These are phyloP conservation scores for Eimeria zaria DNA, from an alignment of 169 alveolate genomes.

Conservation along the genomic window DNA sequence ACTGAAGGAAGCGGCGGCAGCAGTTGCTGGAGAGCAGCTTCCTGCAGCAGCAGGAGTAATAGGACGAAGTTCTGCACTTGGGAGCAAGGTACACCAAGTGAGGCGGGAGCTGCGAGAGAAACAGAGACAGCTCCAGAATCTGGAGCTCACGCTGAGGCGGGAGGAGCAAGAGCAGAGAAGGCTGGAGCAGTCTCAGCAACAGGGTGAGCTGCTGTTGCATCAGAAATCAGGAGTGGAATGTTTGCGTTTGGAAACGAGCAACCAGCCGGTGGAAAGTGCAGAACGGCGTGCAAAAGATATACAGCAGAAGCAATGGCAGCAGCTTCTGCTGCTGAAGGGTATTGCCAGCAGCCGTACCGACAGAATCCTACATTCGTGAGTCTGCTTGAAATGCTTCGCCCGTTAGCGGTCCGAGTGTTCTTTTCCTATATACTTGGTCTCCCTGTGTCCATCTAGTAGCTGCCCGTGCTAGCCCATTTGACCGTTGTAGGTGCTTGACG, in stretches of 20 bases:
- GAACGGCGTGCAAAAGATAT: neutral
- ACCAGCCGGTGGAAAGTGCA: neutral
- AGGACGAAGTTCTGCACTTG: neutral
- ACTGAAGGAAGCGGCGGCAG: conserved; percentile 30
- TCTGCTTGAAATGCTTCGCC: neutral
- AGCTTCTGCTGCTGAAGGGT: conserved; percentile 49
- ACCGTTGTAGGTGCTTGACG: neutral
- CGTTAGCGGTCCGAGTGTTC: neutral
- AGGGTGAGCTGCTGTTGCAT: conserved; percentile 18
- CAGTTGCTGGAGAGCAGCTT: conserved; percentile 3
- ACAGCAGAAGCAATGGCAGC: conserved; percentile 57
- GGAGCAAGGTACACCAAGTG: neutral
- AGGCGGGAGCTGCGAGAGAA: conserved; percentile 21
- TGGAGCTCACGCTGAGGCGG: conserved; percentile 25
- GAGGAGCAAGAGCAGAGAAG: conserved; percentile 45
- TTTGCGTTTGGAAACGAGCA: neutral
- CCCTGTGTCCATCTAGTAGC: neutral
- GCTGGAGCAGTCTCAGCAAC: conserved; percentile 19
- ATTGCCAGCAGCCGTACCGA: conserved; percentile 73
- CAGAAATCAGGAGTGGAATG: neutral
- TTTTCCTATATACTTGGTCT: neutral
- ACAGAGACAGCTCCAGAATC: conserved; percentile 46
- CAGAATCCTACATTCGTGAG: conserved; percentile 57
- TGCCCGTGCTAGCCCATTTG: neutral
- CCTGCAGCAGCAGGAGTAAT: neutral